Conservation (phyloP, 2,329 filamentous ascomycete species). For the Beauveria sp. region DNA sequence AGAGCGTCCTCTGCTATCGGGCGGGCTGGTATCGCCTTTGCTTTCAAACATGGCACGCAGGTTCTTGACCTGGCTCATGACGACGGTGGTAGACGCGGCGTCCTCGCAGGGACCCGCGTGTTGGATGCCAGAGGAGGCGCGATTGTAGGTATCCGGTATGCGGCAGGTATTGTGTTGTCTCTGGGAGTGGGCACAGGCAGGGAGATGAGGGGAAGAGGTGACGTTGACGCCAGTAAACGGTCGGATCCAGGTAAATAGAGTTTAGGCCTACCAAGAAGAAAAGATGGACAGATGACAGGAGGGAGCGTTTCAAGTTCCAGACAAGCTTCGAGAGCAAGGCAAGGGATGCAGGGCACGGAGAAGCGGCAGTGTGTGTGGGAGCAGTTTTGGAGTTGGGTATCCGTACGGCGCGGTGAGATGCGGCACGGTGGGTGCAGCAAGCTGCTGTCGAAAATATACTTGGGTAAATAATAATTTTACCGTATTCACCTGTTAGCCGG, state of each 20-base stretch:
- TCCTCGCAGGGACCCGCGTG: conserved; percentile 8
- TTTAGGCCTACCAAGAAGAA: conserved; percentile 7
- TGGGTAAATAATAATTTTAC: not conserved
- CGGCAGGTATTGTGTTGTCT: conserved; percentile 5
- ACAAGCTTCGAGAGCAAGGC: conserved; percentile 2
- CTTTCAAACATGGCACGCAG: conserved; percentile 76
- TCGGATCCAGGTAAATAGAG: conserved; percentile 6
- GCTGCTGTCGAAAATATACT: not conserved
- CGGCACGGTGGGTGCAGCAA: not conserved
- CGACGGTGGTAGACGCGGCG: conserved; percentile 23
- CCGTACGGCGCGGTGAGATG: conserved; percentile 2
- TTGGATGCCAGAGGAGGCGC: conserved; percentile 1
- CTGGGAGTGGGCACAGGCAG: conserved; percentile 1
- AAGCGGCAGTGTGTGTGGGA: conserved; percentile 2
- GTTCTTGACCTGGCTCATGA: conserved; percentile 64
- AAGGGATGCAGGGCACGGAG: conserved; percentile 3
- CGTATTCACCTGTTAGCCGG: not conserved
- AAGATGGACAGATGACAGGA: conserved; percentile 9
- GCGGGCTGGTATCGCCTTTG: conserved; percentile 56
- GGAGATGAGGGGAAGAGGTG: conserved; percentile 1
- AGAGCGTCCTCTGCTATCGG: conserved; percentile 59
- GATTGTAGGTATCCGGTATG: conserved; percentile 2
- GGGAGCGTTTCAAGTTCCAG: conserved; percentile 4
- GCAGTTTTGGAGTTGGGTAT: conserved; percentile 9
- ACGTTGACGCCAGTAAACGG: conserved; percentile 4